Conservation (phyloP, 192 early-diverging fungal species). For the Coemansia sp. region DNA sequence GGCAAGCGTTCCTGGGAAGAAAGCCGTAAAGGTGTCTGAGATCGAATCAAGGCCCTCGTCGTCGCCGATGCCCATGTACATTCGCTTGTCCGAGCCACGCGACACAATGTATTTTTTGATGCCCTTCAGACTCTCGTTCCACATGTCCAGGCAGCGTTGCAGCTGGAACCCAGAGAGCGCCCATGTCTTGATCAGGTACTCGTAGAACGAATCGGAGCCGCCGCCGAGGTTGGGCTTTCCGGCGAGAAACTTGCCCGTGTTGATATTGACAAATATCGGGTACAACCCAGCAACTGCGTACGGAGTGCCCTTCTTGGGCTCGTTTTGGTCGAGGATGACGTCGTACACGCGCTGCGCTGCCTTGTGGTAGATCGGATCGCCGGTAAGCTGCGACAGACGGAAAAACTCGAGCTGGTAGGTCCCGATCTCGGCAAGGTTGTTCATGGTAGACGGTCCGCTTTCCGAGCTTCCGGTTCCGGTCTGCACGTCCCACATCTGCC, state of each 20-base stretch:
- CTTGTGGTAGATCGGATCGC: conserved; percentile 79
- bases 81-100: conserved; percentile 41
- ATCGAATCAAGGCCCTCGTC: conserved; percentile 51
- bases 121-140: conserved; percentile 39
- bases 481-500: conserved; percentile 75
- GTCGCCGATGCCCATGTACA: conserved; percentile 54
- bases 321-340: conserved; percentile 44
- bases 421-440: conserved; percentile 53
- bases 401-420: conserved; percentile 77
- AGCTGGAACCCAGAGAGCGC: conserved; percentile 64
- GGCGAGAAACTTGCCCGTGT: conserved; percentile 44
- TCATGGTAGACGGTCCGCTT: conserved; percentile 35
- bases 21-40: conserved; percentile 48
- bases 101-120: conserved; percentile 48
- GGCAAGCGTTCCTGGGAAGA: conserved; percentile 53
- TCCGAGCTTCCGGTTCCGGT: conserved; percentile 50
- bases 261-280: conserved; percentile 66
- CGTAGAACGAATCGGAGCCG: conserved; percentile 91
- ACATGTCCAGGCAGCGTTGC: conserved; percentile 50
- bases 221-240: conserved; percentile 76
- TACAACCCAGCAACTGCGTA: conserved; percentile 64
- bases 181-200: conserved; percentile 92
- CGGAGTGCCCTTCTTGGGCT: conserved; percentile 31
- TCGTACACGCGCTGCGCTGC: conserved; percentile 62
- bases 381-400: conserved; percentile 76